phyloP scores from a whole-genome alignment of 2,329 filamentous ascomycete genomes.

The Colletotrichum godetiae region DNA sequence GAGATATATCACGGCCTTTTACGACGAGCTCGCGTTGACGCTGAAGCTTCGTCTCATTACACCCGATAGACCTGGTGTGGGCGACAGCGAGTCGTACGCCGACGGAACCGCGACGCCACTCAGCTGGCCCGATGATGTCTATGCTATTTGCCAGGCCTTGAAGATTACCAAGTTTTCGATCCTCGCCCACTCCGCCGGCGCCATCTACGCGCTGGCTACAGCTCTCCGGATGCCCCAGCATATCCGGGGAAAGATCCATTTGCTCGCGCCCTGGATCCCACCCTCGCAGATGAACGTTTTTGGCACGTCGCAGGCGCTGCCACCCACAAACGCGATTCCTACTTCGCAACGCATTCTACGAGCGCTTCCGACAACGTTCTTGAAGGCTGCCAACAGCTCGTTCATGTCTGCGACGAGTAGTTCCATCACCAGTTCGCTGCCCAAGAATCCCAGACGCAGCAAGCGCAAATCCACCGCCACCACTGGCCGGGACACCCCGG shows the following conservation, averaged over 20 bases:
- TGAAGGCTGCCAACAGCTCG: conserved; percentile 94
- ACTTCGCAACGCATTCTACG: conserved; percentile 92
- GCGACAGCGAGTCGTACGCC: conserved; percentile 86
- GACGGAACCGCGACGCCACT: conserved; percentile 88
- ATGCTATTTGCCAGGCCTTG: conserved; percentile 90
- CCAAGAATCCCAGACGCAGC: conserved; percentile 70
- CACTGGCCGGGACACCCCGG: conserved; percentile 50
- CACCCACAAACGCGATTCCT: conserved; percentile 87
- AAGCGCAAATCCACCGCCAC: conserved; percentile 67
- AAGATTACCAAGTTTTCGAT: conserved; percentile 97
- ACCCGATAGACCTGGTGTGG: conserved; percentile 92
- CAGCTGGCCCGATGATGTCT: conserved; percentile 91
- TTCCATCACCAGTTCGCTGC: conserved; percentile 82
- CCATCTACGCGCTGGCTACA: conserved; percentile 97
- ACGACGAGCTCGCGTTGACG: conserved; percentile 92
- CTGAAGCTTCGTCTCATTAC: conserved; percentile 92
- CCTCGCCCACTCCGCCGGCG: conserved; percentile 93
- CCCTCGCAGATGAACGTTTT: conserved; percentile 91
- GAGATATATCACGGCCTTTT: conserved; percentile 95
- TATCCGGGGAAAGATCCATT: conserved; percentile 92
- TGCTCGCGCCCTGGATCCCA: conserved; percentile 96
- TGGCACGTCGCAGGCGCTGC: conserved; percentile 76
- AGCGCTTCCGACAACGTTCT: conserved; percentile 87
- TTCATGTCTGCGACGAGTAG: conserved; percentile 94
- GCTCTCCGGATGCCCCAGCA: conserved; percentile 96